Evolutionary conservation across 257 asterid species (phyloP).

Genomic region (Solanum megistacrolobum): DNA sequence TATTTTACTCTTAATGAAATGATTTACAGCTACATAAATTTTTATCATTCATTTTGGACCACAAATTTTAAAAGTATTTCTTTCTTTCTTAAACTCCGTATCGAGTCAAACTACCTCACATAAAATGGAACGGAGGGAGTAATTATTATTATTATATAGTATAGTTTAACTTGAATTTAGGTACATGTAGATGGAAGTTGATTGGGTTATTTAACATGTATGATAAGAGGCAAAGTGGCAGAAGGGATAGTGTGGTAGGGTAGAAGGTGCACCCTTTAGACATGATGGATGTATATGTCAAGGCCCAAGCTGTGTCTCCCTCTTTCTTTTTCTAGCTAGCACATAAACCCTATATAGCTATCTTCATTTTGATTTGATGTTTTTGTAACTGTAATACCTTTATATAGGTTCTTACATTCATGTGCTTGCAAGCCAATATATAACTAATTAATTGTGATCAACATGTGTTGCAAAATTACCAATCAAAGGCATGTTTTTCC

Average conservation of each 20-base stretch:
- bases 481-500: neutral
- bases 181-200: neutral
- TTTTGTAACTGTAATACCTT: neutral
- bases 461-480: neutral
- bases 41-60: too few relatives aligned
- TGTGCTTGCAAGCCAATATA: neutral
- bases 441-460: neutral
- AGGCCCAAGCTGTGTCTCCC: neutral
- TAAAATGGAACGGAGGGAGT: too few relatives aligned
- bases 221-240: neutral
- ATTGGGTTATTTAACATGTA: neutral
- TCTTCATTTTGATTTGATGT: neutral
- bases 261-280: neutral
- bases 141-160: too few relatives aligned
- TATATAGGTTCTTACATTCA: neutral
- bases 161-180: neutral
- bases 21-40: too few relatives aligned
- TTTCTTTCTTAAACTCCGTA: too few relatives aligned
- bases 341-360: neutral
- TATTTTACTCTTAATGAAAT: too few relatives aligned
- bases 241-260: neutral
- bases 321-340: neutral
- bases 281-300: neutral
- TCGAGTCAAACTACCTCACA: too few relatives aligned
- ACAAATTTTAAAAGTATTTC: too few relatives aligned